Percentiles rank a stretch among this genome's conserved stretches.
Evolutionary conservation across 2,329 filamentous ascomycete genomes (phyloP).

Genomic region (Diaporthe sp.): DNA sequence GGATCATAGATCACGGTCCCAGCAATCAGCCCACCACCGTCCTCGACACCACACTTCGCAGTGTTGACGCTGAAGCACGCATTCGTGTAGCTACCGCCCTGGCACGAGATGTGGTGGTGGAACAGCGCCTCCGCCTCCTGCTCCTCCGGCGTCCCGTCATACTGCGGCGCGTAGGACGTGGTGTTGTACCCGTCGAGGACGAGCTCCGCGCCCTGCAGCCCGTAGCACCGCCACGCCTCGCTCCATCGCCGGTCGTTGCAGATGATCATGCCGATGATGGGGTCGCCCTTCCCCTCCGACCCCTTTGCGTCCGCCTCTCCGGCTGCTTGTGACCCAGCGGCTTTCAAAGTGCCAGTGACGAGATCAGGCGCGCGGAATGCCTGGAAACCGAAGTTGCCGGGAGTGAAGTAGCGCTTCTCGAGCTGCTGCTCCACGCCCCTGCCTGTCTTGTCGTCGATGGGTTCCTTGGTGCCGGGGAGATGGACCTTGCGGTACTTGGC

Average conservation of each 20-base stretch:
- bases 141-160: conserved; percentile 52
- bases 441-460: conserved; percentile 55
- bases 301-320: conserved; percentile 35
- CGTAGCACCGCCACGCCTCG: conserved; percentile 65
- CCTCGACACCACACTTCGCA: conserved; percentile 64
- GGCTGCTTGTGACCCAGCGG: background rate
- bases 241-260: conserved; percentile 69
- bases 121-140: conserved; percentile 63
- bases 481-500: conserved; percentile 69
- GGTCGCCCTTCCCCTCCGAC: conserved; percentile 59
- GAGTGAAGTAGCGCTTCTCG: conserved; percentile 67
- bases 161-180: conserved; percentile 61
- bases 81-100: conserved; percentile 67
- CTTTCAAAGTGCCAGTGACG: conserved; percentile 44
- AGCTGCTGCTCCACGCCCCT: conserved; percentile 65
- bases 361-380: conserved; percentile 65
- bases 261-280: conserved; percentile 68
- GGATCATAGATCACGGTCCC: conserved; percentile 39
- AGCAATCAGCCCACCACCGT: conserved; percentile 46
- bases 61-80: conserved; percentile 63
- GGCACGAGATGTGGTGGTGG: conserved; percentile 65
- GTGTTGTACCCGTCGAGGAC: conserved; percentile 63
- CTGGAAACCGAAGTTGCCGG: conserved; percentile 65
- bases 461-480: conserved; percentile 64
- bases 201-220: conserved; percentile 56